A percentile compares a stretch with the other conserved stretches of the same genome.
These are phyloP conservation scores for Apodospora peruviana DNA, from an alignment of 495 filamentous ascomycete genomes.

Conservation along the genomic window DNA sequence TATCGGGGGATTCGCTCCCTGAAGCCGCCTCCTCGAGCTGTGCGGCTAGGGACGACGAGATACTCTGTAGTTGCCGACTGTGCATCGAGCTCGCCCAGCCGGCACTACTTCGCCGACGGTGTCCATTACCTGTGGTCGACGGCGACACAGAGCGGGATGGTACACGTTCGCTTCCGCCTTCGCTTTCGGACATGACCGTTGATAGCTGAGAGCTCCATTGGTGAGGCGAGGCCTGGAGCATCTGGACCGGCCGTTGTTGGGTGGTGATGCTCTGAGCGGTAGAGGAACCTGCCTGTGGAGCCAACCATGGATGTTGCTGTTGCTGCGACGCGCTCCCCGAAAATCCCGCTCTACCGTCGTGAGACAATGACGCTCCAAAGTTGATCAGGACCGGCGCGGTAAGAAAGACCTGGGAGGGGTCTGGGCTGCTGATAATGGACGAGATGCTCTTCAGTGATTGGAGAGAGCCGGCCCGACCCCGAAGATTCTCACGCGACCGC, in stretches of 20 bases:
- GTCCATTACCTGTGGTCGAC: slow-evolving; percentile 21
- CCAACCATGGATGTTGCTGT: slow-evolving; percentile 23
- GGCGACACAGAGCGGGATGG: slow-evolving; percentile 40
- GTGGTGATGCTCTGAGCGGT: slow-evolving; percentile 6
- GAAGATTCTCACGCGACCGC: slow-evolving; percentile 42
- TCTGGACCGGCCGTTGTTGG: slow-evolving; percentile 21
- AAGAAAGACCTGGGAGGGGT: slow-evolving; percentile 31
- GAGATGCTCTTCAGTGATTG: slow-evolving; percentile 40
- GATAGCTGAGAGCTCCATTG: slow-evolving; percentile 74
- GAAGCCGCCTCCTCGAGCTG: slow-evolving; percentile 30
- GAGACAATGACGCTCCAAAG: slow-evolving; percentile 13
- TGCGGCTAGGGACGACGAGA: slow-evolving; percentile 43
- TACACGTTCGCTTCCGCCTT: slow-evolving; percentile 32
- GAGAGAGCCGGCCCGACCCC: slow-evolving; percentile 41
- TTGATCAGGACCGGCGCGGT: slow-evolving; percentile 20
- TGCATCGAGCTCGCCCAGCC: slow-evolving; percentile 34
- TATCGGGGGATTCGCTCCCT: slow-evolving; percentile 35
- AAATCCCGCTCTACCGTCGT: slow-evolving; percentile 9
- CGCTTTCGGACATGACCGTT: slow-evolving; percentile 64
- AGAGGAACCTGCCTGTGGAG: slow-evolving; percentile 12
- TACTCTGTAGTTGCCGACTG: slow-evolving; percentile 47
- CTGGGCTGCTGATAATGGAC: slow-evolving; percentile 40
- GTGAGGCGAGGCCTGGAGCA: slow-evolving; percentile 35
- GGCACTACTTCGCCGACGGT: slow-evolving; percentile 31
- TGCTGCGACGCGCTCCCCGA: slow-evolving; percentile 5